phyloP scores from a whole-genome alignment of 2,329 filamentous ascomycete genomes.

The Colletotrichum magnum region DNA sequence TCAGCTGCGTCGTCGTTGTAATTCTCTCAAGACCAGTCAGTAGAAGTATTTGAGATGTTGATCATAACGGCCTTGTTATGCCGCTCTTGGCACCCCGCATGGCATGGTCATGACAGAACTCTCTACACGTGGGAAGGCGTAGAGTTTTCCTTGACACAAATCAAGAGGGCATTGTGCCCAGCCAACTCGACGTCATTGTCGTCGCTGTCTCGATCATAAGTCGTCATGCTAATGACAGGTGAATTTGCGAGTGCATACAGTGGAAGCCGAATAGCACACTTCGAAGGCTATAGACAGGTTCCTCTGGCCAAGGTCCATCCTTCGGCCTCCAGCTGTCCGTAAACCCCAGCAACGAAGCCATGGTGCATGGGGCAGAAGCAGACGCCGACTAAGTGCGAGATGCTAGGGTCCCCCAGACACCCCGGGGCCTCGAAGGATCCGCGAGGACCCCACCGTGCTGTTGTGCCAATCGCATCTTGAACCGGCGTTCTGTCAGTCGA shows the following conservation, averaged over 20 bases:
- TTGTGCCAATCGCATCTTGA: slow-evolving; percentile 34
- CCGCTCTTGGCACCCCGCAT: slow-evolving; percentile 4
- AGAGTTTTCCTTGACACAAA: neutral
- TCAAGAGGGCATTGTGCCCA: neutral
- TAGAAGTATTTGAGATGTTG: neutral
- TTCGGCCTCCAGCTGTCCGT: neutral
- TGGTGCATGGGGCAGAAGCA: slow-evolving; percentile 7
- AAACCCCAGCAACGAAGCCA: neutral
- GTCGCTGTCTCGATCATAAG: neutral
- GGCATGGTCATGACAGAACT: slow-evolving; percentile 26
- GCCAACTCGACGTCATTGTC: slow-evolving; percentile 2
- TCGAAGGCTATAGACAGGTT: neutral
- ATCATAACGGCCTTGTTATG: neutral
- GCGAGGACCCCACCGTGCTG: slow-evolving; percentile 2
- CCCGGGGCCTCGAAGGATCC: neutral
- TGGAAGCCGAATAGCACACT: neutral
- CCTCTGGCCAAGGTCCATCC: neutral
- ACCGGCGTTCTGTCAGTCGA: slow-evolving; percentile 14
- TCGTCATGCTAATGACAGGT: neutral
- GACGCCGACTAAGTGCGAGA: slow-evolving; percentile 11
- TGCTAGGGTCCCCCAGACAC: slow-evolving; percentile 2
- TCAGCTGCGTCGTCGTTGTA: neutral
- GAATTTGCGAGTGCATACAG: neutral
- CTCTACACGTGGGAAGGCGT: slow-evolving; percentile 5
- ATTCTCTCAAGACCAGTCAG: neutral